Percentiles rank a stretch among this genome's conserved stretches.
Evolutionary conservation across 169 alveolate species (phyloP).

Genomic region (Babesia divergens): DNA sequence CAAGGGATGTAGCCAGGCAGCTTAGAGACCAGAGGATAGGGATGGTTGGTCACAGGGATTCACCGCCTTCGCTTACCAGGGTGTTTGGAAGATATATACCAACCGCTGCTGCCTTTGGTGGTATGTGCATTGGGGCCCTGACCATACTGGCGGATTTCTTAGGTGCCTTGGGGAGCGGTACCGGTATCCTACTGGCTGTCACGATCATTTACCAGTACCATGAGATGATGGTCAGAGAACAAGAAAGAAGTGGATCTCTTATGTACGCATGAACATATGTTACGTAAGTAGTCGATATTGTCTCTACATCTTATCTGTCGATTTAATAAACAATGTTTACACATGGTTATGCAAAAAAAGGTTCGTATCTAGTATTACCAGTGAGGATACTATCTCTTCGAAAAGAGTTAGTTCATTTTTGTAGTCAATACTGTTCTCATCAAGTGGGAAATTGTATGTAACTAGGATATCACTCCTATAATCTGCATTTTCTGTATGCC

Average conservation of each 20-base stretch:
- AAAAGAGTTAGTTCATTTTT: constrained; percentile 5
- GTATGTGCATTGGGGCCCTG: constrained; percentile 99
- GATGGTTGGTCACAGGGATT: constrained; percentile 81
- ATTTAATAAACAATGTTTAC: background rate
- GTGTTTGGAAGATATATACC: constrained; percentile 92
- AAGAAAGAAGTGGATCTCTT: constrained; percentile 87
- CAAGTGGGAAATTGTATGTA: constrained; percentile 45
- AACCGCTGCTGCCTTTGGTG: constrained; percentile 99
- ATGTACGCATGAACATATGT: constrained; percentile 54
- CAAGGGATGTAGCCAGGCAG: constrained; percentile 99
- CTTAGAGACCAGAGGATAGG: constrained; percentile 94
- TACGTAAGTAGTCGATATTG: background rate
- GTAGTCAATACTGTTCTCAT: background rate
- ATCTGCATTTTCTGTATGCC: constrained; percentile 1
- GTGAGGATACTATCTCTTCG: constrained; percentile 18
- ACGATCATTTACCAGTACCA: constrained; percentile 98
- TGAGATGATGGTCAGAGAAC: constrained; percentile 95
- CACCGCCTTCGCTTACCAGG: constrained; percentile 76
- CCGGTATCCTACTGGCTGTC: constrained; percentile 97
- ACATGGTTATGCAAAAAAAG: constrained; percentile 3
- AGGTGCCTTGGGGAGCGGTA: constrained; percentile 99
- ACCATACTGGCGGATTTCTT: constrained; percentile 98
- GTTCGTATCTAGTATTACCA: constrained; percentile 13
- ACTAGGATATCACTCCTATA: constrained; percentile 38
- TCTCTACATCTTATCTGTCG: background rate